Evolutionary conservation across 805 yeast species (phyloP).

Genomic region (Cyberlindnera meyerae): DNA sequence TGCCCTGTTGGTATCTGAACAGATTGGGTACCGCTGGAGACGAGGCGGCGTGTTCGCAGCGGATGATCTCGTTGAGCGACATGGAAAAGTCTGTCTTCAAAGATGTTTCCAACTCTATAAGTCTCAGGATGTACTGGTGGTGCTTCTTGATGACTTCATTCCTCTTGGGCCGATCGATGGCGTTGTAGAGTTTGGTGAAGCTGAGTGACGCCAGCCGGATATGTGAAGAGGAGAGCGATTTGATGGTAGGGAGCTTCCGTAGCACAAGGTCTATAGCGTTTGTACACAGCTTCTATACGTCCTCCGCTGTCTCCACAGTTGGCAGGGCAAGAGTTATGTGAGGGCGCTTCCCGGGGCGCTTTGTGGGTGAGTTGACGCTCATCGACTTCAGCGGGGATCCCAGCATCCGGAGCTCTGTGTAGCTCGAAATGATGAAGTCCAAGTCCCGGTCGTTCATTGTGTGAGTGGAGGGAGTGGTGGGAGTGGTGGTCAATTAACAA

Average conservation of each 20-base stretch:
- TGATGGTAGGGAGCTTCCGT: conserved; percentile 10
- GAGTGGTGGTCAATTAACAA: not conserved
- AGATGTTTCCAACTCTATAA: conserved; percentile 21
- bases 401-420: conserved; percentile 18
- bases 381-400: conserved; percentile 21
- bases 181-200: conserved; percentile 20
- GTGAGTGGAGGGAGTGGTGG: not conserved
- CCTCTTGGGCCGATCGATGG: conserved; percentile 9
- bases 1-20: conserved; percentile 1
- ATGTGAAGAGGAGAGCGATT: conserved; percentile 15
- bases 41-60: conserved; percentile 1
- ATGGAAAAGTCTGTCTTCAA: conserved; percentile 7
- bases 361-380: conserved; percentile 22
- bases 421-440: conserved; percentile 23
- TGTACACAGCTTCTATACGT: conserved; percentile 18
- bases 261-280: conserved; percentile 22
- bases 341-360: conserved; percentile 9
- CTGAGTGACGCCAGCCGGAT: conserved; percentile 21
- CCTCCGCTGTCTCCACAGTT: conserved; percentile 13
- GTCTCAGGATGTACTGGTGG: conserved; percentile 18
- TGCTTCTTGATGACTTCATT: conserved; percentile 16
- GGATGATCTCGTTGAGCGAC: conserved; percentile 7
- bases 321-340: not conserved
- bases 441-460: conserved; percentile 17
- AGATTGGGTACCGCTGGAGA: not conserved